Conservation (phyloP, 768 basidiomycete genomes). For the Boletus rex-veris region DNA sequence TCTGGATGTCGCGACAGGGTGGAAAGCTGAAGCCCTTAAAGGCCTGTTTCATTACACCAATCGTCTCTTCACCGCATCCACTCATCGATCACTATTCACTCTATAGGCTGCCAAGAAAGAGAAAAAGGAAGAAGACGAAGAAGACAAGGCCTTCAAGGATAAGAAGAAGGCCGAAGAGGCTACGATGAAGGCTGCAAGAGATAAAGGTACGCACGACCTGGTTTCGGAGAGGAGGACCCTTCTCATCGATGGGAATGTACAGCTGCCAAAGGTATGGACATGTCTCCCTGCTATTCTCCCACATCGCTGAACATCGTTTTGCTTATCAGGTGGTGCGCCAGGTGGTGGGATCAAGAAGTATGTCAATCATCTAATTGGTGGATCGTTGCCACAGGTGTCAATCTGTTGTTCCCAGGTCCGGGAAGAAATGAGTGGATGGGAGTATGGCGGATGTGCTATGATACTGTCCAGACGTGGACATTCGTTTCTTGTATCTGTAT, state of each 20-base stretch:
- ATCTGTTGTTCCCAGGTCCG: slow-evolving; percentile 45
- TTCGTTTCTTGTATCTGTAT: slow-evolving; percentile 4
- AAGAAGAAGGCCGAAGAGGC: slow-evolving; percentile 74
- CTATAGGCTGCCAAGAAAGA: slow-evolving; percentile 79
- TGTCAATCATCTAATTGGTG: slow-evolving; percentile 27
- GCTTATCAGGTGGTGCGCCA: slow-evolving; percentile 55
- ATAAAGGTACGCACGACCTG: slow-evolving; percentile 51
- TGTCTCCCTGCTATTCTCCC: slow-evolving; percentile 2
- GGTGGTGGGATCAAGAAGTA: slow-evolving; percentile 86
- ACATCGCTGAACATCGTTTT: not conserved
- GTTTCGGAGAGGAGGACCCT: not conserved
- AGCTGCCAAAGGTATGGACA: slow-evolving; percentile 30
- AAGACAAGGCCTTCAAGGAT: slow-evolving; percentile 69
- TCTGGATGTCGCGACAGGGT: slow-evolving; percentile 55
- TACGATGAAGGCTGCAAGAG: slow-evolving; percentile 67
- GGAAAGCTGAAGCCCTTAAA: slow-evolving; percentile 88
- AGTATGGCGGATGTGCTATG: not conserved
- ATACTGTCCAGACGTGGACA: not conserved
- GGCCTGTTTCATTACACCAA: slow-evolving; percentile 33
- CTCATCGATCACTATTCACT: no score
- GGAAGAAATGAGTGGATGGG: slow-evolving; percentile 54
- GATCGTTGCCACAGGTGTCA: slow-evolving; percentile 4
- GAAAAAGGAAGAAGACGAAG: slow-evolving; percentile 66
- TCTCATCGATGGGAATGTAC: slow-evolving; percentile 3
- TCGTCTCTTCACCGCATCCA: no score